Evolutionary conservation across 2,329 filamentous ascomycete species (phyloP), one percentile per base, ranked within the genome.

Genomic region (Paracoccidioides lutzii): DNA sequence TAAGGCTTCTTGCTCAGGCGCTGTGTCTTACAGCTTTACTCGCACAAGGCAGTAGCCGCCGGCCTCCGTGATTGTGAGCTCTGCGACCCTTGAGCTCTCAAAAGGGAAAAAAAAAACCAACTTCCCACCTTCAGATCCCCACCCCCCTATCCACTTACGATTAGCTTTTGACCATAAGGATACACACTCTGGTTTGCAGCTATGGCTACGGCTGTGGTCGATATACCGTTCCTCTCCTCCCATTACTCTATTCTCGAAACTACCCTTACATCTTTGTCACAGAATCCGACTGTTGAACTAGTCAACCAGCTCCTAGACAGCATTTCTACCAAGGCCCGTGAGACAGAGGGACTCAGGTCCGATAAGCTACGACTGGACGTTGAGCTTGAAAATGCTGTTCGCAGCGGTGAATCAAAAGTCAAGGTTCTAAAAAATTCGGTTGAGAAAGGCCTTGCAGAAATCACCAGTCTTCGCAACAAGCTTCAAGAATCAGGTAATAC

Each of bases 281-380:
- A 81, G 60, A 71, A 73, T 46, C 82, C 82, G 59, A 96, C 90
- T 3, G 75, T 79, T 59, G 88, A 94, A 10, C 81, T 95, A 32
- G 86, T 96, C 61, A 79, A 81, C 57, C 76, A 81, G 44, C 77
- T 98, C 53, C 79, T 98, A 43, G 77, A 81, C 59, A 84, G 87
- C 32, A 81, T 97, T 54, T 80, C 84, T 30, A 75, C 76, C 35
- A 95, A 93, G 70, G 89, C 88, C 40, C 87, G 84, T 64, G 89
- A 95, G 65, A 85, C 82, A 64, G 89, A 95, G 67, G 80, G 83
- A 42, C 74, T 95, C 43, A 88, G 85, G 64, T 85, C 91, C 8
- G 88, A 95, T 61, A 97, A 96, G 73, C 79, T 96, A 46, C 85
- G 88, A 62, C 76, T 88, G 48, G 89, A 95, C 65, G 93, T 98